Percentiles rank a stretch among this genome's conserved stretches.
Conservation (phyloP, 1,284 basidiomycete species). For the Apiotrichum veenhuisii region DNA sequence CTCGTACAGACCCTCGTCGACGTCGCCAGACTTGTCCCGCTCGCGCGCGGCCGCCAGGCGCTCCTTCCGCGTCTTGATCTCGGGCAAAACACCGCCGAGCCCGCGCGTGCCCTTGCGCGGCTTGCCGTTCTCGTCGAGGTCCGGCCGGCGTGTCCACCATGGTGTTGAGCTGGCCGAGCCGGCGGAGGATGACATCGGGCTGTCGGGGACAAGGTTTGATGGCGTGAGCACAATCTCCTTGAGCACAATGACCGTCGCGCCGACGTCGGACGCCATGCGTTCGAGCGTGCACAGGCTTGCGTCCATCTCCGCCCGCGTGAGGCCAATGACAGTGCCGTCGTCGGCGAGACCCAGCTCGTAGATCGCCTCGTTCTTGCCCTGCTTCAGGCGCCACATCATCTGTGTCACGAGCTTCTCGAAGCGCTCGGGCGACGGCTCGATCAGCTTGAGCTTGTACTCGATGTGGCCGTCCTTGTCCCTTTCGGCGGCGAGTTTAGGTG, state of each 20-base stretch:
- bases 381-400: slow-evolving; percentile 88
- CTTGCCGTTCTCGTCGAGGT: slow-evolving; percentile 29
- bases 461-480: slow-evolving; percentile 49
- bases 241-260: slow-evolving; percentile 79
- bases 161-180: background rate
- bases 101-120: slow-evolving; percentile 25
- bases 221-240: slow-evolving; percentile 62
- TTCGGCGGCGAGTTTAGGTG: slow-evolving; percentile 46
- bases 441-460: slow-evolving; percentile 51
- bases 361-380: slow-evolving; percentile 85
- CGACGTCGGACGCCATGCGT: slow-evolving; percentile 87
- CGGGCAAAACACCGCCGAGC: slow-evolving; percentile 9
- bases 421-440: slow-evolving; percentile 47
- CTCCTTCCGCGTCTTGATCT: slow-evolving; percentile 5
- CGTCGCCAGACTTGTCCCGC: background rate
- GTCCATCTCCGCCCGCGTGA: slow-evolving; percentile 69
- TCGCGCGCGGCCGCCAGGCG: slow-evolving; percentile 6
- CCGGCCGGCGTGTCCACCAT: slow-evolving; percentile 26
- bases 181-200: background rate
- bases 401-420: slow-evolving; percentile 72
- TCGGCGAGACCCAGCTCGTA: slow-evolving; percentile 87
- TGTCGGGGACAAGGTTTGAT: background rate
- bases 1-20: slow-evolving; percentile 3
- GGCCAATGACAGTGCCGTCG: slow-evolving; percentile 76
- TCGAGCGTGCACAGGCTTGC: slow-evolving; percentile 75